These are phyloP conservation scores for Xylariaceae sp. DNA, from an alignment of 2,329 filamentous ascomycete species.

Conservation along the genomic window DNA sequence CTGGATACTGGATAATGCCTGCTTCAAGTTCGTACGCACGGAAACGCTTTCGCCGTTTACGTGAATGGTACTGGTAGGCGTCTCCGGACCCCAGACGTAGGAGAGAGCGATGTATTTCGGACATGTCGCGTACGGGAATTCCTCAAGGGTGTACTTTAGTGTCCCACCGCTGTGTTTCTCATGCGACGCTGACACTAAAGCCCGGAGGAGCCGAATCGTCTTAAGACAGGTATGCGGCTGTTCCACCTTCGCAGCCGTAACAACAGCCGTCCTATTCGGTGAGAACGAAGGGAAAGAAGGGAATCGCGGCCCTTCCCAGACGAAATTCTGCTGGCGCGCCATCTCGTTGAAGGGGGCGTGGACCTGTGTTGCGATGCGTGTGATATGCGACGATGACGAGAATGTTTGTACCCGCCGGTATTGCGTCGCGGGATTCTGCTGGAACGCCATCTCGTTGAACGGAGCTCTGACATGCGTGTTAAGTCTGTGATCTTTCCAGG, in stretches of 20 bases:
- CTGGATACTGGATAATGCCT: slow-evolving; percentile 4
- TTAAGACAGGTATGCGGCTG: not conserved
- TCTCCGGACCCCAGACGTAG: slow-evolving; percentile 13
- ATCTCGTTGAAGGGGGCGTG: not conserved
- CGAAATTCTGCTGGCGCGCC: not conserved
- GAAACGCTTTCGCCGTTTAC: slow-evolving; percentile 5
- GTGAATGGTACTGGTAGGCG: not conserved
- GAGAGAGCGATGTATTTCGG: slow-evolving; percentile 12
- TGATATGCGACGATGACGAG: too few relatives aligned
- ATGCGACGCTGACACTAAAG: not conserved
- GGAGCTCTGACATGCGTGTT: too few relatives aligned
- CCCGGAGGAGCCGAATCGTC: slow-evolving; percentile 3
- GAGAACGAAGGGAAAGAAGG: not conserved
- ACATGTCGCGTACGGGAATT: not conserved
- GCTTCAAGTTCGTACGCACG: slow-evolving; percentile 4
- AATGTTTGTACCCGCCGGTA: not conserved
- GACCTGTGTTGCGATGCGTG: too few relatives aligned
- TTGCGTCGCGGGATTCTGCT: not conserved
- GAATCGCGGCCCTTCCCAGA: not conserved
- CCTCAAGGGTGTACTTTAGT: not conserved
- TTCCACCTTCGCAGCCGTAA: too few relatives aligned
- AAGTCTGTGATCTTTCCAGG: too few relatives aligned
- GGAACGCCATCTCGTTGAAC: too few relatives aligned
- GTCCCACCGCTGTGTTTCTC: not conserved
- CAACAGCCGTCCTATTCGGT: not conserved